Evolutionary conservation across 306 rosid species (phyloP), one percentile per base, ranked within the genome.

Genomic region (Benincasa hispida): DNA sequence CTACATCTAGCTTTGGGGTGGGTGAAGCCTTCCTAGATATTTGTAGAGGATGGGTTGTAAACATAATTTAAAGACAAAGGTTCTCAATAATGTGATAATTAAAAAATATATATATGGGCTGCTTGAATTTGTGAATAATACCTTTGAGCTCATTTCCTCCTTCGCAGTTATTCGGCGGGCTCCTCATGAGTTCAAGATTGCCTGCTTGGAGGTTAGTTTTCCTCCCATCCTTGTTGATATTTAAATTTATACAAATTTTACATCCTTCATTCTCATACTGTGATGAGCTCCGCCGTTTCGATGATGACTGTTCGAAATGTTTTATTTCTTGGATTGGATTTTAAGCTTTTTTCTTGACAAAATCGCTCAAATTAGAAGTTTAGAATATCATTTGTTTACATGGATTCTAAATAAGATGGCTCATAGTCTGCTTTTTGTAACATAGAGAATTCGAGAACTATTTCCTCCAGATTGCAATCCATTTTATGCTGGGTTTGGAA

Each of bases 401-500:
- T 61, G 60, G 17, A 45, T 45, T 45, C 50, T 17, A 2, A 76
- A 45, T 76, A 17, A 42, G 41, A 58, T 76, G 69, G 59, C 60
- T 76, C 47, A 30, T 76, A 27, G 15, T 30, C 41, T 48, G 76
- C 53, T 39, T 60, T 59, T 24, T 11, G 3, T 35, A 13, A 65
- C 58, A 72, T 88, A 95, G 99, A 93, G 79, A 55, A 92, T 95
- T 85, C 90, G 69, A 86, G 87, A 88, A 10, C 86, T 92, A 74
- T 95, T 95, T 82, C 99, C 99, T 78, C 51, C 92, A 53, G 98
- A 92, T 78, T 81, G 87, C 92, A 88, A 86, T 83, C 99, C 99
- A 3, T 95, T 95, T 88, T 95, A 95, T 80, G 98, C 99, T 81
- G 99, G 99, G 66, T 95, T 95, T 80, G 98, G 99, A 82, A 92